phyloP scores from a whole-genome alignment of 1,284 basidiomycete genomes.

The Rhodotorula sp. region DNA sequence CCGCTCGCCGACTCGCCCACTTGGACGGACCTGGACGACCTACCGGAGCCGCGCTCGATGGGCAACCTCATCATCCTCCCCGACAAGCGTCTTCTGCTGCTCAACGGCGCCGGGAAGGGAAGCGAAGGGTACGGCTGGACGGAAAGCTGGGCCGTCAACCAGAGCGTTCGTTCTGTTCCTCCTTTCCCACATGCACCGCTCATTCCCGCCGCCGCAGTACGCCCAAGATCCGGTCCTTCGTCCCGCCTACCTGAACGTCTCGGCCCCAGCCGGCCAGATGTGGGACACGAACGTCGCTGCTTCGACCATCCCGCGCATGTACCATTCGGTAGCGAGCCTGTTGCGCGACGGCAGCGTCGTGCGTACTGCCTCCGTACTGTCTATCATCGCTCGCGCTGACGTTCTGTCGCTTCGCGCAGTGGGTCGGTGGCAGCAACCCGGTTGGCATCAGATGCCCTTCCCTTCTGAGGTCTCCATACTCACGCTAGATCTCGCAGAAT shows the following conservation, averaged over 20 bases:
- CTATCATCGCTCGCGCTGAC: neutral
- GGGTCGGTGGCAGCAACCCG: neutral
- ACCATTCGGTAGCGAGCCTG: conserved; percentile 53
- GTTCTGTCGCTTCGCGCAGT: neutral
- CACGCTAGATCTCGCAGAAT: conserved; percentile 47
- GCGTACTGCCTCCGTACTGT: neutral
- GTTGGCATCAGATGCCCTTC: neutral
- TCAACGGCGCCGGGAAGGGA: conserved; percentile 62
- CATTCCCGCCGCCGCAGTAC: conserved; percentile 19
- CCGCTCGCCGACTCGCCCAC: conserved; percentile 2
- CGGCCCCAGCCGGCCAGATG: conserved; percentile 46
- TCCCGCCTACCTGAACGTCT: conserved; percentile 51
- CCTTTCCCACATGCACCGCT: neutral
- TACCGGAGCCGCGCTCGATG: conserved; percentile 12
- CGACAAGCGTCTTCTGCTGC: conserved; percentile 3
- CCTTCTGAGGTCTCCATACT: no score
- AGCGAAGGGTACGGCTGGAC: conserved; percentile 51
- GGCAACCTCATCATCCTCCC: conserved; percentile 15
- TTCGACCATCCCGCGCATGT: conserved; percentile 49
- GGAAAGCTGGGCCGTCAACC: conserved; percentile 40
- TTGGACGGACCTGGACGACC: conserved; percentile 15
- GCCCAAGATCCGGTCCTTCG: conserved; percentile 47
- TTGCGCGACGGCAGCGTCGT: conserved; percentile 51
- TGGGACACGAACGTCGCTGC: conserved; percentile 45
- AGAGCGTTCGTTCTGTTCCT: conserved; percentile 29